These are phyloP conservation scores for Globisporangium nodosum DNA, from an alignment of 352 stramenopile species.

Conservation along the genomic window DNA sequence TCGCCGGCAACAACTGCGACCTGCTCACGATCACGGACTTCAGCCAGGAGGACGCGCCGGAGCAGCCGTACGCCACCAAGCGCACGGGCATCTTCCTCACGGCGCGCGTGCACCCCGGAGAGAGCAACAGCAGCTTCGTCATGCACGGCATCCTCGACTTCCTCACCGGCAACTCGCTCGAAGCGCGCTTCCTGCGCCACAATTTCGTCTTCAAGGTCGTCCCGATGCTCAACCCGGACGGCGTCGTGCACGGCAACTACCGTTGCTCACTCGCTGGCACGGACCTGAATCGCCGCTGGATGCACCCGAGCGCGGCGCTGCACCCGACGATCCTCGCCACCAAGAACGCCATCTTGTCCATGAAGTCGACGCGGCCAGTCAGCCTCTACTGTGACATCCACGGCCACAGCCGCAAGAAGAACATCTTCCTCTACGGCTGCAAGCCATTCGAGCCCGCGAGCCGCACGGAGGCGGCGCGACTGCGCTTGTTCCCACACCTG, in stretches of 20 bases:
- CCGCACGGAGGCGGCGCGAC: slow-evolving; percentile 36
- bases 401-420: slow-evolving; percentile 84
- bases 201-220: slow-evolving; percentile 89
- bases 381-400: slow-evolving; percentile 87
- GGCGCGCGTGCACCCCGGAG: slow-evolving; percentile 82
- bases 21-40: slow-evolving; percentile 88
- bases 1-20: slow-evolving; percentile 84
- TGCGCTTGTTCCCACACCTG: slow-evolving; percentile 71
- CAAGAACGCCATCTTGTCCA: slow-evolving; percentile 67
- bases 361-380: slow-evolving; percentile 38
- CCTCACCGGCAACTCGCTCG: slow-evolving; percentile 61
- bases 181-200: slow-evolving; percentile 68
- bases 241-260: slow-evolving; percentile 91
- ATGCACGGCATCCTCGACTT: slow-evolving; percentile 89
- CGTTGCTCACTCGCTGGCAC: slow-evolving; percentile 78
- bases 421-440: slow-evolving; percentile 87
- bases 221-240: slow-evolving; percentile 92
- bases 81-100: slow-evolving; percentile 74
- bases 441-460: slow-evolving; percentile 33
- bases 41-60: slow-evolving; percentile 36
- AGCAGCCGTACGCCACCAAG: slow-evolving; percentile 10
- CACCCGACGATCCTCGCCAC: slow-evolving; percentile 75
- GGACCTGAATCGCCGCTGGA: slow-evolving; percentile 86
- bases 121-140: slow-evolving; percentile 87
- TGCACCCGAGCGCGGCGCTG: slow-evolving; percentile 36